Base-by-base conservation (phyloP, 1,284 basidiomycete genomes). In the Malassezia arunalokei region DNA sequence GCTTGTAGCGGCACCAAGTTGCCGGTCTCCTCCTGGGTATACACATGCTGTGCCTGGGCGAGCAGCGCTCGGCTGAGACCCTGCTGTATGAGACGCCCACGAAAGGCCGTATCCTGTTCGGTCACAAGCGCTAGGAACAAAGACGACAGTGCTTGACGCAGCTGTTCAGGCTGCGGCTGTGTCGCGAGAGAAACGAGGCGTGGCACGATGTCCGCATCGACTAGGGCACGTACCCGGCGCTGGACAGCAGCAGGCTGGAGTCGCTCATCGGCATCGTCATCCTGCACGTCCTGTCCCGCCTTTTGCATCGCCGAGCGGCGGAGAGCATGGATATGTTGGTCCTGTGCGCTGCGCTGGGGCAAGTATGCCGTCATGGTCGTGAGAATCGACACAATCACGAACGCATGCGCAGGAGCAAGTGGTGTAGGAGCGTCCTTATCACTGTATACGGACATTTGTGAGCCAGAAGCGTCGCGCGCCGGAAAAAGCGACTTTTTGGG, bases 1-100 rank as follows among this genome's bases (percentile, higher is more conserved):
- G 89, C 90, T 72, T 96, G 92, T 29, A 87, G 79, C 0, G 87
- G 78, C 9, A 81, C 77, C 6, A 92, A 76, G 51, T 80, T 78
- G 11, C 32, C 39, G 3, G 35, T 24, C 14, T 37, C 33, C 27
- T 38, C 27, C 6, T 32, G 12, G 24, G 44, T 37, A 15, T 58
- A 40, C 2, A 59, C 48, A 4, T 58, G 52, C 15, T 47, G 50
- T 1, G 58, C 55, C 2, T 91, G 79, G 5, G 76, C 76, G 28
- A 80, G 77, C 39, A 92, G 76, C 1, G 83, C 79, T 62, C 83
- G 86, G 12, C 82, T 81, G 0, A 86, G 89, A 33, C 92, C 92
- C 44, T 81, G 81, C 65, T 87, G 86, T 28, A 96, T 76, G 14
- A 94, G 81, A 51, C 78, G 78, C 5, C 87, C 84, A 63, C 92